Evolutionary conservation across 1,139 yeast genomes (phyloP).

Genomic region (Ashbya aceris): DNA sequence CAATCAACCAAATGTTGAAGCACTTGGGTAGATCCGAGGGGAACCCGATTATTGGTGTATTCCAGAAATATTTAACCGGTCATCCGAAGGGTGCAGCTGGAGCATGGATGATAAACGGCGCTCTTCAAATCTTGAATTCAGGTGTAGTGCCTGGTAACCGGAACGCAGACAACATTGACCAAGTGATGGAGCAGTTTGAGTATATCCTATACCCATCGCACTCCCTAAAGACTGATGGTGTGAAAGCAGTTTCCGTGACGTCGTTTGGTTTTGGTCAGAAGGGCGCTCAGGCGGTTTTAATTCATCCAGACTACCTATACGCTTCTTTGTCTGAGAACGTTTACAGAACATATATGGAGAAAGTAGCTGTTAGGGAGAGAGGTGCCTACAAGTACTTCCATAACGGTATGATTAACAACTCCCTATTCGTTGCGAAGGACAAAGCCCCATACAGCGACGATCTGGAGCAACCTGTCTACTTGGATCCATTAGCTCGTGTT

Average conservation of each 20-base stretch:
- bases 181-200: slow-evolving; percentile 69
- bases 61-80: slow-evolving; percentile 98
- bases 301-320: slow-evolving; percentile 88
- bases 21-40: slow-evolving; percentile 97
- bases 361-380: slow-evolving; percentile 76
- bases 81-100: slow-evolving; percentile 99
- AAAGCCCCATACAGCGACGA: slow-evolving; percentile 86
- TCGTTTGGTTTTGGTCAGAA: slow-evolving; percentile 99
- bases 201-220: slow-evolving; percentile 91
- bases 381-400: slow-evolving; percentile 93
- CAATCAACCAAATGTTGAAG: slow-evolving; percentile 83
- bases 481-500: slow-evolving; percentile 93
- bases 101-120: slow-evolving; percentile 99
- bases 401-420: slow-evolving; percentile 84
- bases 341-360: slow-evolving; percentile 59
- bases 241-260: slow-evolving; percentile 93
- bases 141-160: slow-evolving; percentile 98
- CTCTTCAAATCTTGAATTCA: slow-evolving; percentile 79
- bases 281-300: slow-evolving; percentile 91
- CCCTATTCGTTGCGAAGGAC: slow-evolving; percentile 88
- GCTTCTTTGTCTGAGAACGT: slow-evolving; percentile 67
- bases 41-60: slow-evolving; percentile 94
- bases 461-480: slow-evolving; percentile 79
- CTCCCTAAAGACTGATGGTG: slow-evolving; percentile 88
- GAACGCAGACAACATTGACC: slow-evolving; percentile 94